Conservation (phyloP, 441 rosid species). For the Bruguiera hainesii region DNA sequence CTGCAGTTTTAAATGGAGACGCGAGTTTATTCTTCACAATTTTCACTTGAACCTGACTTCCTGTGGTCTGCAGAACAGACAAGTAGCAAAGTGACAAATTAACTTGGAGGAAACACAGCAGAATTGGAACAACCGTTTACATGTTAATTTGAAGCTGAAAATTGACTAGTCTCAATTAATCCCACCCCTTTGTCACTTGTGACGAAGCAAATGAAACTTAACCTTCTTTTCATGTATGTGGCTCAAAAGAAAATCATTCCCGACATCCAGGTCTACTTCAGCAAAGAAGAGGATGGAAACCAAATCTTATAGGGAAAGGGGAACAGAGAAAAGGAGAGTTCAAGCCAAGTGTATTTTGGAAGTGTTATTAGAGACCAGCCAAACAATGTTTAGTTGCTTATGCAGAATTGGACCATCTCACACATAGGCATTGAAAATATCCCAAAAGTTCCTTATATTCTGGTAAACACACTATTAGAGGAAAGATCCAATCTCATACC, state of each 20-base stretch:
- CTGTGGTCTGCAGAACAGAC: slow-evolving; percentile 51
- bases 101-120: slow-evolving; percentile 2
- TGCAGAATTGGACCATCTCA: not conserved
- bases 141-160: too few relatives aligned
- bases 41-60: slow-evolving; percentile 77
- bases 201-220: too few relatives aligned
- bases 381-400: too few relatives aligned
- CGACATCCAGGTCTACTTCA: too few relatives aligned
- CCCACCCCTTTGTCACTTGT: too few relatives aligned
- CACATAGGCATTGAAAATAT: not conserved
- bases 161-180: too few relatives aligned
- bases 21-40: slow-evolving; percentile 95
- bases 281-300: not conserved
- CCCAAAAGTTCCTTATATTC: not conserved
- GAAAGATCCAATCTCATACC: slow-evolving; percentile 33
- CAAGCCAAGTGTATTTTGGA: not conserved
- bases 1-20: slow-evolving; percentile 81
- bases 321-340: not conserved
- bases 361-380: not conserved
- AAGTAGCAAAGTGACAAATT: slow-evolving; percentile 1
- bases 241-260: too few relatives aligned
- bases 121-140: too few relatives aligned
- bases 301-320: too few relatives aligned
- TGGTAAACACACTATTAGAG: not conserved
- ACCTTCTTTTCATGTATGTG: too few relatives aligned